A percentile compares a stretch with the other conserved stretches of the same genome.
Conservation (phyloP, 225 moss, liverwort and hornwort species). For the Pleurozium schreberi region DNA sequence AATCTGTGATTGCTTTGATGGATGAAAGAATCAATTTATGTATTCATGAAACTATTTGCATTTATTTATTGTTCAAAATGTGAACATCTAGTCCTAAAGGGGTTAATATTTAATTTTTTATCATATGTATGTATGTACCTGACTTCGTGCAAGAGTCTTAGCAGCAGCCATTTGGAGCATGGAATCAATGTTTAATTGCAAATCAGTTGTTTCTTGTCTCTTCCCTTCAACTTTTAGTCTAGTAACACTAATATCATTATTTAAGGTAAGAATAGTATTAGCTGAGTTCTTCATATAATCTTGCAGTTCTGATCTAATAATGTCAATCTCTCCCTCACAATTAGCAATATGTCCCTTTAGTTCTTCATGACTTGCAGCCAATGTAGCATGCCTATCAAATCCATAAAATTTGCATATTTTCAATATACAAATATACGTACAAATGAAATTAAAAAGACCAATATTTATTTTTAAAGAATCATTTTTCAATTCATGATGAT, state of each 20-base stretch:
- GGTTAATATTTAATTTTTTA: neutral
- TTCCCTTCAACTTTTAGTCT: conserved; percentile 34
- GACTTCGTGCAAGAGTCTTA: conserved; percentile 40
- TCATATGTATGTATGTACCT: conserved; percentile 5
- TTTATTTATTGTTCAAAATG: neutral
- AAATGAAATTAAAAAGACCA: too few species aligned
- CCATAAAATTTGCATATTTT: neutral
- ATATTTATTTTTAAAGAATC: too few species aligned
- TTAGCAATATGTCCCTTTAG: conserved; percentile 37
- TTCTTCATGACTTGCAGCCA: conserved; percentile 56
- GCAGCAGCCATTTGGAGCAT: conserved; percentile 40
- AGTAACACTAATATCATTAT: conserved; percentile 41
- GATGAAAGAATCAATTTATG: too few species aligned
- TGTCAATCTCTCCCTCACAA: conserved; percentile 40
- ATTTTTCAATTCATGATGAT: neutral
- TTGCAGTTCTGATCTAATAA: conserved; percentile 26
- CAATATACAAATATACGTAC: too few species aligned
- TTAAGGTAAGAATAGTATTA: conserved; percentile 42
- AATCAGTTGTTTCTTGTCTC: conserved; percentile 27
- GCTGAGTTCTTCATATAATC: conserved; percentile 31
- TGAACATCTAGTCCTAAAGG: too few species aligned
- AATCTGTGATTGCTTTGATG: neutral
- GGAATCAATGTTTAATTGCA: conserved; percentile 57
- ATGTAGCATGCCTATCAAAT: conserved; percentile 48
- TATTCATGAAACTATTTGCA: too few species aligned